Evolutionary conservation across 805 yeast genomes (phyloP), one percentile per base, ranked within the genome.

Genomic region (Cyberlindnera japonica): DNA sequence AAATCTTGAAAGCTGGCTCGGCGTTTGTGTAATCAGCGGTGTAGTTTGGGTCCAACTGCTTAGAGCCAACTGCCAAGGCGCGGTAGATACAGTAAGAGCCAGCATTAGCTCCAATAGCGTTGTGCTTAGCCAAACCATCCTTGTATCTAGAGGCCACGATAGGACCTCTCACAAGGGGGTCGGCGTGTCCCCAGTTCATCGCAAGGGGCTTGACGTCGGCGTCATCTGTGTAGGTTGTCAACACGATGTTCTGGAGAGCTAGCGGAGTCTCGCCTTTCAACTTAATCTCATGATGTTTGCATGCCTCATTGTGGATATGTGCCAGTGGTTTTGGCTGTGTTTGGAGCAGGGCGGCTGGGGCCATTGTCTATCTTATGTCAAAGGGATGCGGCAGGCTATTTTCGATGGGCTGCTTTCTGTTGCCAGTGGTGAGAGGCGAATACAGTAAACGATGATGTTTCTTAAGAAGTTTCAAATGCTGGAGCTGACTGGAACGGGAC

Each of bases 21-120:
- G 84, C 71, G 56, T 79, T 77, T 33, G 81, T 73, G 57, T 74
- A 79, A 51, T 80, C 80, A 20, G 85, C 79, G 35, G 60, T 59
- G 53, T 79, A 77, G 40, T 65, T 59, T 19, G 69, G 62, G 38
- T 76, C 69, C 49, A 79, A 60, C 55, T 78, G 82, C 44, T 72
- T 71, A 13, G 80, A 66, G n/a, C 74, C 84, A 35, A 78, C 73
- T 5, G 83, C 82, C 41, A 79, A 61, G 6, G 84, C 85, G 50
- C 79, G 83, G 61, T 79, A 79, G 34, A 79, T 67, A 19, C 78
- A 71, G 52, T 79, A 79, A 11, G 83, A 74, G 24, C 84, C 84
- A 11, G 81, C 64, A 51, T 77, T 81, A 11, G 83, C 80, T 38
- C 85, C 85, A 47, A 79, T 74, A 29, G 83, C 71, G 52, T 79